Evolutionary conservation across 2,329 filamentous ascomycete species (phyloP), one percentile per base, ranked within the genome.

Genomic region (Saccharata proteae): DNA sequence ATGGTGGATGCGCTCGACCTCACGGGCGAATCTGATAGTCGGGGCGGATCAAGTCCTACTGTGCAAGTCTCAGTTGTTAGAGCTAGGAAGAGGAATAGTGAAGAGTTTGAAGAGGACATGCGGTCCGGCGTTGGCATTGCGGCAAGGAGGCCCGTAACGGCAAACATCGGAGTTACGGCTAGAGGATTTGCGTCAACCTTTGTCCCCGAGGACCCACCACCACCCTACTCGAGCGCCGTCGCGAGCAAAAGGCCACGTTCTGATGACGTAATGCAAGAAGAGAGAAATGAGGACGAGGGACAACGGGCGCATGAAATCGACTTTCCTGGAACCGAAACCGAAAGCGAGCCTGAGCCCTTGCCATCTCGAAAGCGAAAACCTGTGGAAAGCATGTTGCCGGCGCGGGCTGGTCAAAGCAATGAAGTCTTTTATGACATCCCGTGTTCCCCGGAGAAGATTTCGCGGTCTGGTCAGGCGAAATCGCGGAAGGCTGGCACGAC

Each of bases 31-130:
- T 42, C 43, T 13, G 40, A 46, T 3, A 21, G 11, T 6, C 38
- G 22, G 6, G 39, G 39, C 11, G 46, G 43, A 19, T 44, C 46
- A 9, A 40, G 40, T 21, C n/a, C n/a, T n/a, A n/a, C n/a, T n/a
- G n/a, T n/a, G n/a, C n/a, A n/a, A n/a, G 33, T 24, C 15, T 39
- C 39, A 9, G 30, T 28, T 8, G 38, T 33, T 24, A 46, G 46
- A 20, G 41, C 47, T 17, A 55, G 54, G 34, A 65, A 65, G 43
- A 50, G 62, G 25, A 64, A 62, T 44, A 65, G 61, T 40, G 55
- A 58, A n/a, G 60, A 63, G 34, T 54, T 51, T 27, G 55, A 53
- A 19, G 38, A 41, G 16, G 52, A 52, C 19, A n/a, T n/a, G n/a
- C n/a, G n/a, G n/a, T n/a, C n/a, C n/a, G n/a, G n/a, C n/a, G n/a